Evolutionary conservation across 139 green algal species (phyloP).

Genomic region (Micractinium sp.): DNA sequence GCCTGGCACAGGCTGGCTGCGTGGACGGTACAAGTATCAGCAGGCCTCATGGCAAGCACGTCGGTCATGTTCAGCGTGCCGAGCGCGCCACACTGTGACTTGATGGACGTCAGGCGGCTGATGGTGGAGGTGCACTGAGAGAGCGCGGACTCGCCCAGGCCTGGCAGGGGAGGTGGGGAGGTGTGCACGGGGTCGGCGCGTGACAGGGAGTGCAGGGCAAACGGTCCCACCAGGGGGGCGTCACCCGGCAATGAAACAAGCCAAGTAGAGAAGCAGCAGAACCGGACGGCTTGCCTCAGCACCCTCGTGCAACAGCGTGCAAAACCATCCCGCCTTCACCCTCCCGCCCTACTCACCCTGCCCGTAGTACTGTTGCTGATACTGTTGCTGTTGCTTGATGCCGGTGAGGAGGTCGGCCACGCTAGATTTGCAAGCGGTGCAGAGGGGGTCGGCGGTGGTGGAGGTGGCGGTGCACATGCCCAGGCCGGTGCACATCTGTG

Average conservation of each 20-base stretch:
- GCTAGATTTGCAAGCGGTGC: background rate
- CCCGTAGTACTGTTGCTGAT: background rate
- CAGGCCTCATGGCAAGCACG: background rate
- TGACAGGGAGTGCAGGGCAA: background rate
- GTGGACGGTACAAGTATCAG: background rate
- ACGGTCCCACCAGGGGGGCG: background rate
- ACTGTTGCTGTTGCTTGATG: background rate
- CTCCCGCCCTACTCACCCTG: background rate
- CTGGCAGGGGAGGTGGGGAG: background rate
- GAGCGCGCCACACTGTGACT: background rate
- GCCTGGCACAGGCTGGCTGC: background rate
- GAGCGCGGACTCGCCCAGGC: background rate
- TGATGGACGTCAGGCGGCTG: background rate
- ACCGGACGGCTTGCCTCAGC: background rate
- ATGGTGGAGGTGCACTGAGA: background rate
- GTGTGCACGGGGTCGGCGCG: background rate
- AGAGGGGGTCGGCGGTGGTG: background rate
- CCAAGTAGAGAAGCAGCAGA: background rate
- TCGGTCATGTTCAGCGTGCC: background rate
- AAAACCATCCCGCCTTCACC: no score
- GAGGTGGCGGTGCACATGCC: constrained; percentile 2
- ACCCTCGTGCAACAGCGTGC: no score
- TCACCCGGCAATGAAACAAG: background rate
- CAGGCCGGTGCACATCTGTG: background rate
- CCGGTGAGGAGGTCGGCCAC: background rate